Conservation (phyloP, 345 rosid species). For the Corymbia maculata region DNA sequence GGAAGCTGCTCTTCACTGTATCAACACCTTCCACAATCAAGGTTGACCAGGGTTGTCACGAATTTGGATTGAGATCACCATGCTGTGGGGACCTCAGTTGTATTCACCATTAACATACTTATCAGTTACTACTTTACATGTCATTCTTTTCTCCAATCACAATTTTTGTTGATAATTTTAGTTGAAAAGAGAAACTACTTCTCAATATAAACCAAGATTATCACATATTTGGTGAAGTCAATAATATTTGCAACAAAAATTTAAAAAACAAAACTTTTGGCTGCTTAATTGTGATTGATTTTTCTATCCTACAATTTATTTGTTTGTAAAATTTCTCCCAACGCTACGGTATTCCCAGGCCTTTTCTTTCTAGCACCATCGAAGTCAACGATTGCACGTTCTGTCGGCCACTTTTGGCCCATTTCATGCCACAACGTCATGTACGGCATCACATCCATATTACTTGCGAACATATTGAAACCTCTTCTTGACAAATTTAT, state of each 20-base stretch:
- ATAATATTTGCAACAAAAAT: neutral
- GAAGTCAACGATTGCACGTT: neutral
- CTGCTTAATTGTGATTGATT: neutral
- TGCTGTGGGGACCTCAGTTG: neutral
- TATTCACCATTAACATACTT: neutral
- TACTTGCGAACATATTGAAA: too few relatives aligned
- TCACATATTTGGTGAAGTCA: too few relatives aligned
- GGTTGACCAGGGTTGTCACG: neutral
- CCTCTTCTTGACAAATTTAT: too few relatives aligned
- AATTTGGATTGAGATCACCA: neutral
- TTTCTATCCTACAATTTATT: too few relatives aligned
- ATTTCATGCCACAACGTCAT: neutral
- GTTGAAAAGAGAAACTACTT: neutral
- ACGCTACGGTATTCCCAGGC: neutral
- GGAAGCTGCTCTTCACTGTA: neutral
- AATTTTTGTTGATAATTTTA: neutral
- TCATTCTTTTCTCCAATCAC: neutral
- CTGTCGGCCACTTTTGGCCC: neutral
- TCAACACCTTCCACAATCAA: neutral
- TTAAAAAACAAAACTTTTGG: too few relatives aligned
- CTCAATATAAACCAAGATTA: too few relatives aligned
- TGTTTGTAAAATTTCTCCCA: too few relatives aligned
- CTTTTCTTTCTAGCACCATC: neutral
- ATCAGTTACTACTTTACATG: neutral
- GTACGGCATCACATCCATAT: too few relatives aligned